A percentile compares a stretch with the other conserved stretches of the same genome.
phyloP scores from a whole-genome alignment of 768 basidiomycete species.

The Suillus clintonianus region DNA sequence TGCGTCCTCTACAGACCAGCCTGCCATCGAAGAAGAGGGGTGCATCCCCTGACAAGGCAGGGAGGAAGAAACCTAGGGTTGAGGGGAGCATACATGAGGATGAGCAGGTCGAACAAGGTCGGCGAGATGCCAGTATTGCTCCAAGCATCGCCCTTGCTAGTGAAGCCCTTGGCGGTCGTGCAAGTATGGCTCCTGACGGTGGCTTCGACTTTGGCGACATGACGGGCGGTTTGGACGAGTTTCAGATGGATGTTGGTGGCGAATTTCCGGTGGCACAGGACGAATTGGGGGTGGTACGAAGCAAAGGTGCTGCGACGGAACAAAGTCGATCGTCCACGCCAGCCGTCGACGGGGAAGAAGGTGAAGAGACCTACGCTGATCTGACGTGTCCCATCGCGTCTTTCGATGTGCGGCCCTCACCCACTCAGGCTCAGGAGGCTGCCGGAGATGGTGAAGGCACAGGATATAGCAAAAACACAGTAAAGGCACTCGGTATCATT shows the following conservation, averaged over 20 bases:
- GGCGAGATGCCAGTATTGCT: conserved; percentile 66
- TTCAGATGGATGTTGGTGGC: conserved; percentile 65
- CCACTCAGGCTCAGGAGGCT: conserved; percentile 51
- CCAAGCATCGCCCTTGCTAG: conserved; percentile 61
- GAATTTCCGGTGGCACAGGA: conserved; percentile 40
- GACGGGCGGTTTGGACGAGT: conserved; percentile 60
- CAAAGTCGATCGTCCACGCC: conserved; percentile 70
- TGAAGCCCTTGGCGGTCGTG: conserved; percentile 52
- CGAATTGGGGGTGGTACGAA: conserved; percentile 37
- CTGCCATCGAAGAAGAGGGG: conserved; percentile 60
- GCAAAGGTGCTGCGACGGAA: conserved; percentile 54
- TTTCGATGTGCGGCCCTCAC: conserved; percentile 68
- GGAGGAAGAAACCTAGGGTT: conserved; percentile 61
- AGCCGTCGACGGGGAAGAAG: conserved; percentile 60
- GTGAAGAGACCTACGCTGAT: conserved; percentile 69
- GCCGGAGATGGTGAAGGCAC: conserved; percentile 55
- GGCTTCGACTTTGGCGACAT: conserved; percentile 66
- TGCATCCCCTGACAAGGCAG: conserved; percentile 54
- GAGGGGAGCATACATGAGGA: conserved; percentile 48
- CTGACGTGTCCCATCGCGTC: conserved; percentile 75
- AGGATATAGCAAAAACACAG: conserved; percentile 87
- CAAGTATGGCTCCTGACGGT: conserved; percentile 56
- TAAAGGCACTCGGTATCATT: conserved; percentile 78
- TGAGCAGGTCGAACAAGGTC: conserved; percentile 69
- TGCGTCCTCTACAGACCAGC: conserved; percentile 64